Percentiles rank a stretch among this genome's conserved stretches.
Evolutionary conservation across 1,284 basidiomycete species (phyloP).

Genomic region (Cutaneotrichosporon cyanovorans): DNA sequence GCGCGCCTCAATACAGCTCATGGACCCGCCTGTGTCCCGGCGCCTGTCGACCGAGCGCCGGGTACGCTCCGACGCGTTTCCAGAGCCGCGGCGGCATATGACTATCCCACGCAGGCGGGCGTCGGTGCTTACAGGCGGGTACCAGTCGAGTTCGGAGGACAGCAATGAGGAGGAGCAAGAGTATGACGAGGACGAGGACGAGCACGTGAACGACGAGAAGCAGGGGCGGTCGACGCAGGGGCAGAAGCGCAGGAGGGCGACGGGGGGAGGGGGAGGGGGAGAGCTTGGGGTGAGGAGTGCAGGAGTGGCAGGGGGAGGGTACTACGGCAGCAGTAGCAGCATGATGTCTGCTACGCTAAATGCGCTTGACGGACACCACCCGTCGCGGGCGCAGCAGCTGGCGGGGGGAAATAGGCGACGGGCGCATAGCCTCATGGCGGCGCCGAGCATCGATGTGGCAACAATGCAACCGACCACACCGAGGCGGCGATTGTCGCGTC

Average conservation of each 20-base stretch:
- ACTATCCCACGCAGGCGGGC: slow-evolving; percentile 8
- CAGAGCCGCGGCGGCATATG: slow-evolving; percentile 1
- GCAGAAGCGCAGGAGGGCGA: no score
- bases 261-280: no score
- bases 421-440: slow-evolving; percentile 20
- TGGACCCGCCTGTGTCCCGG: background rate
- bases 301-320: no score
- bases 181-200: no score
- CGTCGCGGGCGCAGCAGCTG: background rate
- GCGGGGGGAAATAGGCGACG: slow-evolving; percentile 13
- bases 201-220: background rate
- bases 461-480: background rate
- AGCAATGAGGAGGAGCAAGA: background rate
- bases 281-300: no score
- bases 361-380: no score
- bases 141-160: slow-evolving; percentile 31
- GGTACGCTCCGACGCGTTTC: slow-evolving; percentile 6
- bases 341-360: no score
- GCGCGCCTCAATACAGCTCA: no score
- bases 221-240: background rate
- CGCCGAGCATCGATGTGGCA: slow-evolving; percentile 2
- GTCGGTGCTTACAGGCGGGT: slow-evolving; percentile 33
- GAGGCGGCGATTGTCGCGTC: slow-evolving; percentile 6
- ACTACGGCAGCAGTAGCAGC: no score
- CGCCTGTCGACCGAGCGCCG: slow-evolving; percentile 7